Evolutionary conservation across 805 yeast genomes (phyloP).

Genomic region (Candida anglica): DNA sequence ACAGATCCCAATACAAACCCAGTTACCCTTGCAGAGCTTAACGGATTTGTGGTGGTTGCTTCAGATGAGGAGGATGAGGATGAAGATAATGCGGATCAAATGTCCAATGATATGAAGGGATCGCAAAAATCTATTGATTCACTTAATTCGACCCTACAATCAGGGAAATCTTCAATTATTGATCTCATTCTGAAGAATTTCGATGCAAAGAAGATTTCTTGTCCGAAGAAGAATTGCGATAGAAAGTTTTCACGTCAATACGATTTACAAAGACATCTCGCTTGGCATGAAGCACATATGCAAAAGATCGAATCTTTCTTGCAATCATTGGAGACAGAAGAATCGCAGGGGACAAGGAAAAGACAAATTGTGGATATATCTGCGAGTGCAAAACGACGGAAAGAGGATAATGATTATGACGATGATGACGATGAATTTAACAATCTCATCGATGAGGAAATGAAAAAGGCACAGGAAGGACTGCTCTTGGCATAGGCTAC

Average conservation of each 20-base stretch:
- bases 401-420: slow-evolving; percentile 8
- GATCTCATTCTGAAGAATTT: slow-evolving; percentile 36
- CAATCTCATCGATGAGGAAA: slow-evolving; percentile 20
- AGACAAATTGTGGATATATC: slow-evolving; percentile 2
- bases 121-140: slow-evolving; percentile 14
- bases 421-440: slow-evolving; percentile 18
- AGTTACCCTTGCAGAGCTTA: neutral
- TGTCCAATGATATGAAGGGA: slow-evolving; percentile 11
- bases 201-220: slow-evolving; percentile 30
- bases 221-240: slow-evolving; percentile 49
- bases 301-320: slow-evolving; percentile 26
- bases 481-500: slow-evolving; percentile 2
- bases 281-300: slow-evolving; percentile 45
- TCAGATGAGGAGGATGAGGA: slow-evolving; percentile 10
- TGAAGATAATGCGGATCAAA: slow-evolving; percentile 4
- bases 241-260: slow-evolving; percentile 49
- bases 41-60: slow-evolving; percentile 1
- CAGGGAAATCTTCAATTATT: slow-evolving; percentile 23
- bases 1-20: neutral
- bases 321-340: slow-evolving; percentile 16
- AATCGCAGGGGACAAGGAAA: slow-evolving; percentile 3
- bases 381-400: too few relatives aligned
- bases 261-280: slow-evolving; percentile 47
- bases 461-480: slow-evolving; percentile 5
- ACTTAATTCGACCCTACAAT: slow-evolving; percentile 10